Evolutionary conservation across 371 early-diverging fungal species (phyloP).

Genomic region (Mucor mucedo): DNA sequence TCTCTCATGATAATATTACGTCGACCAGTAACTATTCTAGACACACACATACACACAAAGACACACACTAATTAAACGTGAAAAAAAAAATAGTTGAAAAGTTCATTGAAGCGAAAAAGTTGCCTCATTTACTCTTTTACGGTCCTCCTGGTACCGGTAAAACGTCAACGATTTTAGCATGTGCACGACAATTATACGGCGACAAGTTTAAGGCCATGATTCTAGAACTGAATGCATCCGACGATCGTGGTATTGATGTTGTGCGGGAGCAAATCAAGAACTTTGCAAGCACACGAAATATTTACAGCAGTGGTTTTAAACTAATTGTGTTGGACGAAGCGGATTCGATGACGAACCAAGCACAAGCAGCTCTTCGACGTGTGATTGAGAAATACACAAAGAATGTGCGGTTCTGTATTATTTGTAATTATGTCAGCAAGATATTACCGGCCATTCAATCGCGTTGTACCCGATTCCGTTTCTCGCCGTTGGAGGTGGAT

Average conservation of each 20-base stretch:
- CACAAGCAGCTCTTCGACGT: constrained; percentile 96
- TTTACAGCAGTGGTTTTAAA: constrained; percentile 89
- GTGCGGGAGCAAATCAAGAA: constrained; percentile 98
- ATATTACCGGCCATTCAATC: constrained; percentile 99
- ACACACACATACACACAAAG: no score
- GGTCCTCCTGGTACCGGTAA: constrained; percentile 99
- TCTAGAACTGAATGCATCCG: constrained; percentile 98
- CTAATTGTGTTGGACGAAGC: constrained; percentile 98
- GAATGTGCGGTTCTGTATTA: constrained; percentile 98
- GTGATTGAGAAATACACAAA: constrained; percentile 98
- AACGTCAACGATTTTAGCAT: constrained; percentile 95
- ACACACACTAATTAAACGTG: no score
- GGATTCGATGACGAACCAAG: constrained; percentile 97
- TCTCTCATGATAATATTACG: constrained; percentile 91
- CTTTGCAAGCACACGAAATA: constrained; percentile 94
- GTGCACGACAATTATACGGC: constrained; percentile 88
- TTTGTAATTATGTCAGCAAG: constrained; percentile 98
- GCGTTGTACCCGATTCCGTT: constrained; percentile 98
- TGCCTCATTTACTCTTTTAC: constrained; percentile 99
- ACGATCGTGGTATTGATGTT: constrained; percentile 99
- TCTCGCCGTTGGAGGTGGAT: constrained; percentile 84
- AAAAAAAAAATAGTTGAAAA: constrained; percentile 62
- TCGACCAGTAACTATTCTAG: constrained; percentile 69
- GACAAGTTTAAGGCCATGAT: constrained; percentile 82
- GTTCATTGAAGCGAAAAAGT: constrained; percentile 85